These are phyloP conservation scores for Prototheca wickerhamii DNA, from an alignment of 163 green algal genomes.

Conservation along the genomic window DNA sequence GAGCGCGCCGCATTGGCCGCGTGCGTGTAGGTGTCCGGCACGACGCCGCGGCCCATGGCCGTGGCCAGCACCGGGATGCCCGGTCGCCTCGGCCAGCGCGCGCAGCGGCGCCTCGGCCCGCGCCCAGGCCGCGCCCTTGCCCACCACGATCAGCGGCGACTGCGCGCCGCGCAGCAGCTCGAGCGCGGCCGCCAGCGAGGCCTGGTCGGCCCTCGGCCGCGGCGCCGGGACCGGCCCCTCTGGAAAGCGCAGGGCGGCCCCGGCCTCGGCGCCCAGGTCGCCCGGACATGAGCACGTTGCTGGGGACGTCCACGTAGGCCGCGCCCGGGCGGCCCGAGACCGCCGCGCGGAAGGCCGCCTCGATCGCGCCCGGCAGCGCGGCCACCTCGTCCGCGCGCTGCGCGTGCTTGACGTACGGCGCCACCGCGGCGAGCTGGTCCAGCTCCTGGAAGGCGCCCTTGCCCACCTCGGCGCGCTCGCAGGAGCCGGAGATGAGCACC, in stretches of 20 bases:
- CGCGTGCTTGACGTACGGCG: slow-evolving; percentile 48
- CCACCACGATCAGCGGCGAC: slow-evolving; percentile 60
- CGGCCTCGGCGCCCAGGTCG: neutral
- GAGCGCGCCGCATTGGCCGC: slow-evolving; percentile 55
- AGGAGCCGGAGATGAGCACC: slow-evolving; percentile 60
- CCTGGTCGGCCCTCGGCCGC: no score
- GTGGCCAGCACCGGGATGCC: slow-evolving; percentile 59
- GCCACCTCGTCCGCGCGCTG: slow-evolving; percentile 3
- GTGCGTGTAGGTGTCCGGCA: slow-evolving; percentile 51
- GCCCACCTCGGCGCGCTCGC: slow-evolving; percentile 50
- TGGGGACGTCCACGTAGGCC: slow-evolving; percentile 67
- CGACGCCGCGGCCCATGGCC: slow-evolving; percentile 65
- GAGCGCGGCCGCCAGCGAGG: slow-evolving; percentile 15
- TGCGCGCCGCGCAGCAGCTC: slow-evolving; percentile 19
- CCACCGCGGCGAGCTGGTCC: slow-evolving; percentile 60
- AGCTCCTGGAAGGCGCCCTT: slow-evolving; percentile 77
- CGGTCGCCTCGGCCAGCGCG: slow-evolving; percentile 37
- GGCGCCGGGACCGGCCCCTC: no score
- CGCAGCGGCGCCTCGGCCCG: slow-evolving; percentile 43
- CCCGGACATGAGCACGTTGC: slow-evolving; percentile 46
- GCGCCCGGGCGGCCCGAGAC: slow-evolving; percentile 46
- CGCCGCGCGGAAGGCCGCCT: slow-evolving; percentile 26
- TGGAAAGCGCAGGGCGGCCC: neutral
- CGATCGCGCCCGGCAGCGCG: slow-evolving; percentile 27
- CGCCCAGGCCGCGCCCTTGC: slow-evolving; percentile 59